Evolutionary conservation across 225 moss, liverwort and hornwort genomes (phyloP), one percentile per base, ranked within the genome.

Genomic region (Bryoerythrophyllum caledonicum): DNA sequence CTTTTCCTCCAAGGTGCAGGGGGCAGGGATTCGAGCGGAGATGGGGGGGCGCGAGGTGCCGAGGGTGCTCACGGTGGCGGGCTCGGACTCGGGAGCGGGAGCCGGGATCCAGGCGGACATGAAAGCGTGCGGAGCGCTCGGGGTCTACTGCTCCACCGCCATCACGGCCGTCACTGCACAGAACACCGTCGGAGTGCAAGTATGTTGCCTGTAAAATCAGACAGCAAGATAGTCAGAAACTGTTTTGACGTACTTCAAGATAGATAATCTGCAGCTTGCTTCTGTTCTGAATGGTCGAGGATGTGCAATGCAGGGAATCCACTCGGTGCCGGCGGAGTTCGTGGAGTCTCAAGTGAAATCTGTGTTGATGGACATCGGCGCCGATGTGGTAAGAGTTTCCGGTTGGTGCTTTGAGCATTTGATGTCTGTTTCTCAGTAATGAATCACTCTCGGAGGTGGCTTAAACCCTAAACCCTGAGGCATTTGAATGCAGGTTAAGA

Each of bases 91-190:
- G 10, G 94, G 97, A 21, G 92, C 87, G 35, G 92, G 94, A 61
- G 96, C 96, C 75, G 92, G 94, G 57, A 91, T 94, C 75, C 96
- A 97, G 78, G 96, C 92, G 12, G 97, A 94, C 74, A 86, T 97
- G 65, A 94, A 93, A 79, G 83, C 97, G 17, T 94, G 94, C 76
- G 97, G 91, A 63, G 97, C 94, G 60, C 87, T 94, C 28, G 92
- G 92, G 55, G 94, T 94, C 76, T 94, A 85, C 65, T 97, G 97
- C 83, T 82, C 94, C 6, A 89, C 91, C 3, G 90, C 88, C 63
- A 85, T 94, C 62, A 84, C 94, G 7, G 94, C 97, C 27, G 28
- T 93, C 19, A 94, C 92, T 30, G 94, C 97, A 21, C 94, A 97
- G 65, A 97, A 97, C 71, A 93, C 92, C 1, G 82, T 88, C 7